Conservation (phyloP, 768 basidiomycete species). For the Baorangia bicolor region DNA sequence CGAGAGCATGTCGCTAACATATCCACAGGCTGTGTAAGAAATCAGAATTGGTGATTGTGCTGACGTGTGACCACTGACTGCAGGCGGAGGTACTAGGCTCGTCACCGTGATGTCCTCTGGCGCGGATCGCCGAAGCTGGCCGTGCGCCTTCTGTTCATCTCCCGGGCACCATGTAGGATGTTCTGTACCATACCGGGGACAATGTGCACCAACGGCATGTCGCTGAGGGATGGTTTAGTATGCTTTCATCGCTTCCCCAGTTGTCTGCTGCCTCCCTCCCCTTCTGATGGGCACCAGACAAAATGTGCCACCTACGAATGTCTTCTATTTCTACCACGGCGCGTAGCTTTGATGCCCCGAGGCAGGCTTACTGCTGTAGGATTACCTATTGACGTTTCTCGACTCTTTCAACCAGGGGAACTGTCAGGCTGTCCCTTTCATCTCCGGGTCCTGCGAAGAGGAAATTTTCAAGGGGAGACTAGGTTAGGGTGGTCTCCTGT, state of each 20-base stretch:
- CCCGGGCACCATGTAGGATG: conserved; percentile 5
- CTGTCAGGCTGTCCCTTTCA: conserved; percentile 16
- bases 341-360: conserved; percentile 23
- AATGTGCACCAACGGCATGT: conserved; percentile 1
- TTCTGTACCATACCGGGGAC: conserved; percentile 6
- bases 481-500: conserved; percentile 14
- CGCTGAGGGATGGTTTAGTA: conserved; percentile 3
- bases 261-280: conserved; percentile 7
- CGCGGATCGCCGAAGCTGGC: conserved; percentile 7
- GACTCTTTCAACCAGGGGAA: conserved; percentile 3
- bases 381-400: conserved; percentile 10
- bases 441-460: conserved; percentile 21
- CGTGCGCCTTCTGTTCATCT: conserved; percentile 9
- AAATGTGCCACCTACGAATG: conserved; percentile 10
- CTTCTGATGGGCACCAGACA: conserved; percentile 14
- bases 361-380: conserved; percentile 4
- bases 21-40: conserved; percentile 16
- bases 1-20: conserved; percentile 19
- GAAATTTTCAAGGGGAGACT: conserved; percentile 13
- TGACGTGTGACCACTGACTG: conserved; percentile 19
- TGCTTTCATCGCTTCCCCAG: conserved; percentile 9
- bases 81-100: conserved; percentile 1
- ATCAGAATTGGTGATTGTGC: conserved; percentile 13
- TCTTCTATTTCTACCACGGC: conserved; percentile 23
- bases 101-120: conserved; percentile 14